Conservation (phyloP, 768 basidiomycete genomes). For the Ramaria rubella region DNA sequence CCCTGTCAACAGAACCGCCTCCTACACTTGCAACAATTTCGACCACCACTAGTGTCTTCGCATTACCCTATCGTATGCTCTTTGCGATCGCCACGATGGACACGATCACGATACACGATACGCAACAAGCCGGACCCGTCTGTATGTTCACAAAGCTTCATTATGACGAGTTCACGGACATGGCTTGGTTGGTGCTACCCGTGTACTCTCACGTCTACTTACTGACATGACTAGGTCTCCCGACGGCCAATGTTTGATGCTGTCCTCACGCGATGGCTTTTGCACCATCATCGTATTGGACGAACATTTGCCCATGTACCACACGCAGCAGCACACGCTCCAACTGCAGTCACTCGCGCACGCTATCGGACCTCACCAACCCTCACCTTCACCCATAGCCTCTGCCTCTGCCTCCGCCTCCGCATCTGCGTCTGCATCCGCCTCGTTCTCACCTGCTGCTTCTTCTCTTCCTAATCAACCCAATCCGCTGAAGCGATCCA, state of each 20-base stretch:
- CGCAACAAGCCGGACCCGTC: constrained; percentile 89
- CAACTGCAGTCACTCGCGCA: constrained; percentile 90
- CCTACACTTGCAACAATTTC: constrained; percentile 47
- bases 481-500: constrained; percentile 30
- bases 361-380: constrained; percentile 24
- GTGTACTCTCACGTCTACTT: constrained; percentile 2
- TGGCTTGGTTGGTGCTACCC: constrained; percentile 70
- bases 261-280: constrained; percentile 93
- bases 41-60: constrained; percentile 64
- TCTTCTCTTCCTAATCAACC: constrained; percentile 18
- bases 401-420: constrained; percentile 15
- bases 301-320: constrained; percentile 82
- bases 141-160: constrained; percentile 91
- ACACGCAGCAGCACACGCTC: constrained; percentile 85
- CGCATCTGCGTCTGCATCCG: constrained; percentile 21
- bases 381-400: constrained; percentile 44
- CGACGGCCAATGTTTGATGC: constrained; percentile 87
- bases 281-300: constrained; percentile 94
- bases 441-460: constrained; percentile 14
- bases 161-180: constrained; percentile 96
- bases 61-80: constrained; percentile 88
- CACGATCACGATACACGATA: constrained; percentile 90
- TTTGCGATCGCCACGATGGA: constrained; percentile 97
- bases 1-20: constrained; percentile 38
- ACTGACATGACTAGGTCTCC: constrained; percentile 62